These are phyloP conservation scores for Paraphoma sp. DNA, from an alignment of 2,329 filamentous ascomycete species.

Conservation along the genomic window DNA sequence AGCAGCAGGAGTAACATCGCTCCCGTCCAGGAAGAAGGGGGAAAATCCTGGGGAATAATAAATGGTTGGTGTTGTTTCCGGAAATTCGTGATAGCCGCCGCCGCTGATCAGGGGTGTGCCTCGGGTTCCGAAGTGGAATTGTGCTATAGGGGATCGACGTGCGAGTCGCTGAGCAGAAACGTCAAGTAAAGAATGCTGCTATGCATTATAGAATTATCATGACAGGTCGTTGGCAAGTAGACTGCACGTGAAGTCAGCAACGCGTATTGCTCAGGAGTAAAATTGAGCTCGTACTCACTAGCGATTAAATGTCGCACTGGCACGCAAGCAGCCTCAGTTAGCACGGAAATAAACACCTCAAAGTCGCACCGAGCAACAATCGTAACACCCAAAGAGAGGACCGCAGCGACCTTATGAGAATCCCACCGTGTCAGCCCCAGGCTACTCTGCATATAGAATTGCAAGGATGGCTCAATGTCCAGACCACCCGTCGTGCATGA, in stretches of 20 bases:
- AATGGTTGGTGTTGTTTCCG: slow-evolving; percentile 2
- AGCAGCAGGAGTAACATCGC: slow-evolving; percentile 32
- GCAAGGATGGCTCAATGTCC: slow-evolving; percentile 3
- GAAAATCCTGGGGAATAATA: not conserved
- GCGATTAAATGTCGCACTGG: not conserved
- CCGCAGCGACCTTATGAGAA: not conserved
- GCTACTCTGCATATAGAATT: not conserved
- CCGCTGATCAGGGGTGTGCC: slow-evolving; percentile 3
- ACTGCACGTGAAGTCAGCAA: not conserved
- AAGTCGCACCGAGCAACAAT: not conserved
- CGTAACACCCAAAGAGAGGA: not conserved
- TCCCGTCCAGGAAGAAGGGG: not conserved
- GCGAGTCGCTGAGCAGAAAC: not conserved
- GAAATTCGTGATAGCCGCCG: not conserved
- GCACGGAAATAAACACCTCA: not conserved
- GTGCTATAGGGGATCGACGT: not conserved
- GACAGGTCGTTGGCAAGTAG: not conserved
- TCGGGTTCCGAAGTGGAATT: not conserved
- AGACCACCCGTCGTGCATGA: slow-evolving; percentile 9
- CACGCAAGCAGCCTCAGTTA: not conserved
- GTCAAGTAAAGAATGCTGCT: not conserved
- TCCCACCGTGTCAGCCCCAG: slow-evolving; percentile 2
- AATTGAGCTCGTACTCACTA: not conserved
- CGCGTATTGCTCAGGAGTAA: not conserved
- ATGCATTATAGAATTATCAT: not conserved